phyloP scores from a whole-genome alignment of 1,284 basidiomycete species.

The Porogramme epimiltina region DNA sequence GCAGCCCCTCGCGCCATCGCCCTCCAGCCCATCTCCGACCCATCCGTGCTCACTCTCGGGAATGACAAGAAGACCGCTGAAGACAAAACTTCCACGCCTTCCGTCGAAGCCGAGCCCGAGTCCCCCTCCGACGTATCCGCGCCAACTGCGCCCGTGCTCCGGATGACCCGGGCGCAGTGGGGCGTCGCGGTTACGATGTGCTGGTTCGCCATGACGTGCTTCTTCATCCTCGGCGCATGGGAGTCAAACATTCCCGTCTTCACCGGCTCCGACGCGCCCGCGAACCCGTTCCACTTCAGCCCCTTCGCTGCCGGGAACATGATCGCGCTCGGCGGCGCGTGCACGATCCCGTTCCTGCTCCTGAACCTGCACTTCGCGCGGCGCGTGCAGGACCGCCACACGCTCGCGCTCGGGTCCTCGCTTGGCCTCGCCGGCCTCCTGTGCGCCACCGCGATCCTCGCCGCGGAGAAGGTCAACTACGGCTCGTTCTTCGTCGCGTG shows the following conservation, averaged over 20 bases:
- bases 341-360: conserved; percentile 68
- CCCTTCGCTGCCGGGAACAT: conserved; percentile 71
- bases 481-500: conserved; percentile 62
- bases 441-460: conserved; percentile 49
- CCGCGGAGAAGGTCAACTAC: conserved; percentile 44
- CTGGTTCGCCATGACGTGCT: conserved; percentile 74
- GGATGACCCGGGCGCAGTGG: conserved; percentile 31
- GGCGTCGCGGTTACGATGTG: conserved; percentile 68
- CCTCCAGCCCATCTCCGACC: conserved; percentile 7
- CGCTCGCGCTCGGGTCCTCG: conserved; percentile 53
- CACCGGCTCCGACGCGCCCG: conserved; percentile 38
- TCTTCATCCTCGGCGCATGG: conserved; percentile 74
- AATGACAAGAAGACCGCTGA: conserved; percentile 4
- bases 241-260: conserved; percentile 74
- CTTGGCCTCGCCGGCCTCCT: conserved; percentile 56
- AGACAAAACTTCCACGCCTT: neutral
- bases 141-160: neutral
- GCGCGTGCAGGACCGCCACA: conserved; percentile 61
- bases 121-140: neutral
- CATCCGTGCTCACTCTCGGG: neutral
- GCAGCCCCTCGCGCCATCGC: conserved; percentile 7
- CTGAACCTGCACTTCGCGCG: conserved; percentile 58
- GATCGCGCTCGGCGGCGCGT: conserved; percentile 66
- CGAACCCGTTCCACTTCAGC: conserved; percentile 50
- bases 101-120: conserved; percentile 6